A percentile compares a stretch with the other conserved stretches of the same genome.
Conservation (phyloP, 331 rosid genomes). For the Stylosanthes scabra region DNA sequence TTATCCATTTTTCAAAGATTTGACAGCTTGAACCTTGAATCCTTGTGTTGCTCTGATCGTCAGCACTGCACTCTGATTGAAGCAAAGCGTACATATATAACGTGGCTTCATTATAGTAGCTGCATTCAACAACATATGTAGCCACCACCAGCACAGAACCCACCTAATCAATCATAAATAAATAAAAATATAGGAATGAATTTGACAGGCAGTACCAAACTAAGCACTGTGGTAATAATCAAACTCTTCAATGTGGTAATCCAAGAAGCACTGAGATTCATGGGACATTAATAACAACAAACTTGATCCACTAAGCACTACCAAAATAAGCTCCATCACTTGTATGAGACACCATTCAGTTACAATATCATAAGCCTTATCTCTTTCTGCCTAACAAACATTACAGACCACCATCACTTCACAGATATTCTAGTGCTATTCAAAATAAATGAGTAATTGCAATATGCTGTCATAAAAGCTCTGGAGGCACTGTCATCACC, state of each 20-base stretch:
- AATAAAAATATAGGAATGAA: neutral
- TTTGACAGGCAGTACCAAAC: no score
- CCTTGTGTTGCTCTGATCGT: neutral
- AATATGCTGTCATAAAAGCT: conserved; percentile 16
- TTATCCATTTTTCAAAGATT: conserved; percentile 1
- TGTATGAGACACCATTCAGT: conserved; percentile 6
- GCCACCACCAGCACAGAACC: no score
- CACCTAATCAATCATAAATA: no score
- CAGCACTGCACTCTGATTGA: neutral
- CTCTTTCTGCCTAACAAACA: conserved; percentile 17
- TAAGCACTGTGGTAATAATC: conserved; percentile 21
- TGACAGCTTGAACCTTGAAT: neutral
- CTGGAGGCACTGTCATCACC: conserved; percentile 1
- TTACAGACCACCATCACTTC: neutral
- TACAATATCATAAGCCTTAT: conserved; percentile 7
- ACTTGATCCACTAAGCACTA: neutral
- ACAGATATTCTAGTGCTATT: neutral
- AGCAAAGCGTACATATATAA: no score
- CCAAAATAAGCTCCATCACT: conserved; percentile 24
- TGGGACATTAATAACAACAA: no score
- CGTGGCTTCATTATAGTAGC: no score
- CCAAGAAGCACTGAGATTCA: conserved; percentile 32
- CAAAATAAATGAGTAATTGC: neutral
- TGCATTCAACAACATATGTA: no score
- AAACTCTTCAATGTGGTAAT: conserved; percentile 19